Evolutionary conservation across 176 grass and related monocot species (phyloP).

Genomic region (Rhynchospora pubera): DNA sequence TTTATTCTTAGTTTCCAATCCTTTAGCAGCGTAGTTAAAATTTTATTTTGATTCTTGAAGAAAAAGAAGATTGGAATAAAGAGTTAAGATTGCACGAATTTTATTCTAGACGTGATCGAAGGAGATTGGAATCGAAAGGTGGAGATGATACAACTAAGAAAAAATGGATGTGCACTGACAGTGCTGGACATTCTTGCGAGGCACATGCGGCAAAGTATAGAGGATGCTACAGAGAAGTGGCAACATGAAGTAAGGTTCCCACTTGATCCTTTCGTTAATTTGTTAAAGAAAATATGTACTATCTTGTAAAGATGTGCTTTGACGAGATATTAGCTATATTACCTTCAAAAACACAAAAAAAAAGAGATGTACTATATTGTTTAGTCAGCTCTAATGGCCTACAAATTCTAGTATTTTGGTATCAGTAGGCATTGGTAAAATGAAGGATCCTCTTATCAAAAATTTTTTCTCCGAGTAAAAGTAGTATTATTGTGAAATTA

Average conservation of each 20-base stretch:
- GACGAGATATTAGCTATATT: no score
- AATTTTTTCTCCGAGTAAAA: not conserved
- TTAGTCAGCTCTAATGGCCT: not conserved
- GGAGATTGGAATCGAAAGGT: slow-evolving; percentile 24
- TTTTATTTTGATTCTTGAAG: not conserved
- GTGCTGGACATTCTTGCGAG: slow-evolving; percentile 53
- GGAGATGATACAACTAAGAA: slow-evolving; percentile 32
- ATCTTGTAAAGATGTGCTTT: slow-evolving; percentile 12
- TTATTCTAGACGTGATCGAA: slow-evolving; percentile 31
- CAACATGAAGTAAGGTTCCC: slow-evolving; percentile 12
- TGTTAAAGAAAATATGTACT: not conserved
- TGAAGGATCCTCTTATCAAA: not conserved
- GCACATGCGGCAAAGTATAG: slow-evolving; percentile 52
- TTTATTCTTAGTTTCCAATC: not conserved
- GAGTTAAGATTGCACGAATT: not conserved
- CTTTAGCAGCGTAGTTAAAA: not conserved
- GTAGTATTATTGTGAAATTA: not conserved
- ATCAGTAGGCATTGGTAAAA: not conserved
- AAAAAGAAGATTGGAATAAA: not conserved
- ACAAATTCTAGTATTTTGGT: not conserved
- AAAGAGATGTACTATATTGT: no score
- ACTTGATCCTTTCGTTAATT: not conserved
- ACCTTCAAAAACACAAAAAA: no score
- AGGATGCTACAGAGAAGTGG: slow-evolving; percentile 30
- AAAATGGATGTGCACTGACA: slow-evolving; percentile 51